phyloP scores from a whole-genome alignment of 2,329 filamentous ascomycete genomes.

The Sporothrix schenckii region DNA sequence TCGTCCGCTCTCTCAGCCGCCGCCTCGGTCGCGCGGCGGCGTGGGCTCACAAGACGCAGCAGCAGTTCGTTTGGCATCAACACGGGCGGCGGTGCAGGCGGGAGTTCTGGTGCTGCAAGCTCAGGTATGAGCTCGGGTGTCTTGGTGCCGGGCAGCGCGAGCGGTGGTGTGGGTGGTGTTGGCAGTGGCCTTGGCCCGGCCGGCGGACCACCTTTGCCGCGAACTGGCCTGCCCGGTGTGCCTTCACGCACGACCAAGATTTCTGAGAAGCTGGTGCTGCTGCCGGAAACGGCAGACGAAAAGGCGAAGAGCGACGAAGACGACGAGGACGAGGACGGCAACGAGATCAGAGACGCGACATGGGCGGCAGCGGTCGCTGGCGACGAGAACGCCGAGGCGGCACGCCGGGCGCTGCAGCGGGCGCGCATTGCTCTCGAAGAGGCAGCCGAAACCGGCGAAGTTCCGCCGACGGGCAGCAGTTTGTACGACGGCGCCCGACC shows the following conservation, averaged over 20 bases:
- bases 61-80: slow-evolving; percentile 37
- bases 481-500: slow-evolving; percentile 50
- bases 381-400: slow-evolving; percentile 57
- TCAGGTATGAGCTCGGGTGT: slow-evolving; percentile 22
- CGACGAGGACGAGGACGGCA: slow-evolving; percentile 59
- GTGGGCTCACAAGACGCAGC: slow-evolving; percentile 30
- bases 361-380: slow-evolving; percentile 44
- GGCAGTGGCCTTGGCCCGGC: not conserved
- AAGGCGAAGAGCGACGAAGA: slow-evolving; percentile 50
- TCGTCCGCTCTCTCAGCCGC: slow-evolving; percentile 25
- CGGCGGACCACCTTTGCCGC: slow-evolving; percentile 39
- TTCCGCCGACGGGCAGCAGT: not conserved
- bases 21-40: slow-evolving; percentile 28
- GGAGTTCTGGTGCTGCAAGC: not conserved
- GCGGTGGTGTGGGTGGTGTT: slow-evolving; percentile 13
- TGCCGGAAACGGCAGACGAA: slow-evolving; percentile 68
- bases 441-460: slow-evolving; percentile 13
- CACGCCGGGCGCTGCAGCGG: slow-evolving; percentile 44
- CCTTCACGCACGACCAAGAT: slow-evolving; percentile 90
- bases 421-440: slow-evolving; percentile 53
- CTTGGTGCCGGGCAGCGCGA: slow-evolving; percentile 13
- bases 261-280: slow-evolving; percentile 92
- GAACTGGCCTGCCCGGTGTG: slow-evolving; percentile 59
- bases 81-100: slow-evolving; percentile 7
- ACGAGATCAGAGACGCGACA: slow-evolving; percentile 57